phyloP scores from a whole-genome alignment of 768 basidiomycete species.

The Leucosporidium creatinivorum region DNA sequence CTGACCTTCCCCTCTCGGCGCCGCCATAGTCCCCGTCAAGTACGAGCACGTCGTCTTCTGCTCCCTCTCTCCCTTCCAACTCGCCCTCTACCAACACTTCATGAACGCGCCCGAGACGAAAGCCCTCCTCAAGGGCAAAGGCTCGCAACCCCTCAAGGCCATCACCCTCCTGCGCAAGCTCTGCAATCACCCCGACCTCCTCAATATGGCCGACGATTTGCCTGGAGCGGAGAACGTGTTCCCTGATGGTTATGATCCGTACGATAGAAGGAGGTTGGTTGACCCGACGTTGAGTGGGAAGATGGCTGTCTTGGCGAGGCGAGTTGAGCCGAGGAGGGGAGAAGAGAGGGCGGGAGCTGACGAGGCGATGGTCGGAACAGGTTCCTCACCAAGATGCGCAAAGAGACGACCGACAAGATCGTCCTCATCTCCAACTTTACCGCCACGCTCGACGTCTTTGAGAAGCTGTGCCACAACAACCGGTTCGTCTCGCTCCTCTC shows the following conservation, averaged over 20 bases:
- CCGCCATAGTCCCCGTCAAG: conserved; percentile 78
- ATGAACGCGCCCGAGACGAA: conserved; percentile 67
- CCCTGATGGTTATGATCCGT: conserved; percentile 35
- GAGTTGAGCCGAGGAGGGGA: conserved; percentile 49
- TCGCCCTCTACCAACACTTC: conserved; percentile 70
- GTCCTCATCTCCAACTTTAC: conserved; percentile 94
- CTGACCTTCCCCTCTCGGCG: not conserved
- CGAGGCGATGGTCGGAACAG: conserved; percentile 2
- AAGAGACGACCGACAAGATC: conserved; percentile 87
- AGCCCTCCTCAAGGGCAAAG: conserved; percentile 63
- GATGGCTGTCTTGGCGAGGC: conserved; percentile 37
- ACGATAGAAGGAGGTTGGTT: conserved; percentile 29
- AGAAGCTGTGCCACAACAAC: conserved; percentile 44
- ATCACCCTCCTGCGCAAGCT: conserved; percentile 83
- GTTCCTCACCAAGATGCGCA: conserved; percentile 52
- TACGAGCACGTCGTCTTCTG: conserved; percentile 97
- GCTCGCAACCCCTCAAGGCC: conserved; percentile 64
- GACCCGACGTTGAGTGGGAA: conserved; percentile 33
- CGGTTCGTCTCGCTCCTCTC: conserved; percentile 10
- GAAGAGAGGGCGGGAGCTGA: not conserved
- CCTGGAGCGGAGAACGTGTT: conserved; percentile 39
- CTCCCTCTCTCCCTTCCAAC: conserved; percentile 71
- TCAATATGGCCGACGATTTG: conserved; percentile 44
- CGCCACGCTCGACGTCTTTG: conserved; percentile 83
- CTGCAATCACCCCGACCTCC: conserved; percentile 81